phyloP scores from a whole-genome alignment of 768 basidiomycete species.

The Suillus plorans region DNA sequence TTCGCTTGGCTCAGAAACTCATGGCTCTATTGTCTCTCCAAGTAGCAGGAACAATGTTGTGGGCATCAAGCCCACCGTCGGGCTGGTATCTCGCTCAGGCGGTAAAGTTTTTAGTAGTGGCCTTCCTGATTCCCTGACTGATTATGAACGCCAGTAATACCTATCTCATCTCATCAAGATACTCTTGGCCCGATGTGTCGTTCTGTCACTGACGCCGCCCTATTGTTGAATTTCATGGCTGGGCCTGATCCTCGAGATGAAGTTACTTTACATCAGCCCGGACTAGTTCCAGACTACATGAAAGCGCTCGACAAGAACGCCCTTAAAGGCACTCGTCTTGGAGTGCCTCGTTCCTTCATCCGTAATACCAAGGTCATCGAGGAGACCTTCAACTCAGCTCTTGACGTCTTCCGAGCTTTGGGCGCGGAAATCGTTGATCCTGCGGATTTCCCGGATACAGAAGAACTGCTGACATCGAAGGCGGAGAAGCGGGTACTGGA shows the following conservation, averaged over 20 bases:
- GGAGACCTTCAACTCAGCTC: conserved; percentile 38
- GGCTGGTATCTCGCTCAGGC: conserved; percentile 37
- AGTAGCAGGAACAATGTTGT: conserved; percentile 42
- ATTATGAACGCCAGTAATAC: conserved; percentile 42
- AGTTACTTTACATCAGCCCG: conserved; percentile 51
- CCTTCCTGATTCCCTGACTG: background rate
- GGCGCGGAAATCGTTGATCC: conserved; percentile 53
- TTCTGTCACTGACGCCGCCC: conserved; percentile 53
- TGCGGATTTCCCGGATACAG: conserved; percentile 48
- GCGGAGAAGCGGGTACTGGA: conserved; percentile 51
- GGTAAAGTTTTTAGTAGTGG: conserved; percentile 20
- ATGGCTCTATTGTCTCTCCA: conserved; percentile 47
- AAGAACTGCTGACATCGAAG: conserved; percentile 40
- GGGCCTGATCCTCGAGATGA: conserved; percentile 54
- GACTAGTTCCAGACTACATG: conserved; percentile 52
- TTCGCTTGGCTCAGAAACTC: conserved; percentile 46
- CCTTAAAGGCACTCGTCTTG: conserved; percentile 50
- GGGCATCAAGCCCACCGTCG: conserved; percentile 41
- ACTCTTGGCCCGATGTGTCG: conserved; percentile 59
- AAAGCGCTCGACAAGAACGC: conserved; percentile 49
- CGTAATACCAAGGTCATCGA: conserved; percentile 22
- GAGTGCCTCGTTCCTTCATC: conserved; percentile 45
- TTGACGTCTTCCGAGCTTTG: conserved; percentile 36
- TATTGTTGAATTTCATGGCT: conserved; percentile 52
- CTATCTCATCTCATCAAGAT: conserved; percentile 58